Evolutionary conservation across 306 rosid genomes (phyloP).

Genomic region (Casuarina glauca): DNA sequence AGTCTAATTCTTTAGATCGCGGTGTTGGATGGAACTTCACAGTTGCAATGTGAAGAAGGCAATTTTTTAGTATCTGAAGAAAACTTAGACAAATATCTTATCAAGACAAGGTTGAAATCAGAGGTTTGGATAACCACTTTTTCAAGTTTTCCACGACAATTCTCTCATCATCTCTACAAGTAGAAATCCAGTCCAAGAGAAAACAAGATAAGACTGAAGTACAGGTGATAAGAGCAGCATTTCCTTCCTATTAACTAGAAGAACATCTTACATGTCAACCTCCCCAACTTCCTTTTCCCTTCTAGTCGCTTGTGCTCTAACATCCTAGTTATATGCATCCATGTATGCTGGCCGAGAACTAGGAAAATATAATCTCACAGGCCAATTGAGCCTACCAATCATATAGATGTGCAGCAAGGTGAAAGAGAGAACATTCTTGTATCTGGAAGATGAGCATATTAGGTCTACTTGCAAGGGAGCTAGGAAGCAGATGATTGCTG

Average conservation of each 20-base stretch:
- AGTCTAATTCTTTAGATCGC: too few species aligned
- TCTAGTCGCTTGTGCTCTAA: not conserved
- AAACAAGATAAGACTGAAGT: not conserved
- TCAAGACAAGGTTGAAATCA: not conserved
- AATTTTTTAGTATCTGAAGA: not conserved
- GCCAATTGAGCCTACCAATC: too few species aligned
- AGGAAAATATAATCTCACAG: too few species aligned
- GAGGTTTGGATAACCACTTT: not conserved
- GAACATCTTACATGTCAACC: not conserved
- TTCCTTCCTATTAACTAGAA: not conserved
- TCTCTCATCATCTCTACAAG: not conserved
- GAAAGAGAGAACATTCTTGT: slow-evolving; percentile 1
- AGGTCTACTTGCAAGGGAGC: slow-evolving; percentile 31
- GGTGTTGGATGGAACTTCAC: too few species aligned
- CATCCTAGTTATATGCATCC: not conserved
- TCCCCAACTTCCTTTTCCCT: not conserved
- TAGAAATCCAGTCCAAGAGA: not conserved
- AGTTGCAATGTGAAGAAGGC: not conserved
- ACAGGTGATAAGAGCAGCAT: not conserved
- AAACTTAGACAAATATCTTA: not conserved
- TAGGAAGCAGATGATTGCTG: slow-evolving; percentile 15
- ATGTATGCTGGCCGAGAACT: not conserved
- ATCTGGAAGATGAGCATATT: slow-evolving; percentile 19
- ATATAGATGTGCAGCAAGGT: too few species aligned
- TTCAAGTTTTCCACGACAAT: not conserved